phyloP scores from a whole-genome alignment of 106 monocot species.

The Vanilla planifolia region DNA sequence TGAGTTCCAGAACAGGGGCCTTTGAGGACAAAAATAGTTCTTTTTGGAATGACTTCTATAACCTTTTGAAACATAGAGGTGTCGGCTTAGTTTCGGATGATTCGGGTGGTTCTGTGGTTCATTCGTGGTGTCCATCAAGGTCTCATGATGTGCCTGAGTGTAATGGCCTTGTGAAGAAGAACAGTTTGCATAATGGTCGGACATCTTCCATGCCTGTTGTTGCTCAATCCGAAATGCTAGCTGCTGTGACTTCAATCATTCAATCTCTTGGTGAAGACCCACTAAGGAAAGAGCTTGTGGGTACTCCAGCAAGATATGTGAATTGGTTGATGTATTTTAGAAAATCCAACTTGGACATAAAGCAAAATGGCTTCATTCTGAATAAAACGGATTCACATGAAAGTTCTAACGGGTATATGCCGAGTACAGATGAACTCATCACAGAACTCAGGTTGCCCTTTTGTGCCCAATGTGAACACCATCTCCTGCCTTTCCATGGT shows the following conservation, averaged over 20 bases:
- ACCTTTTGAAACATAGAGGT: constrained; percentile 59
- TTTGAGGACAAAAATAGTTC: constrained; percentile 38
- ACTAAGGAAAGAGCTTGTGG: constrained; percentile 57
- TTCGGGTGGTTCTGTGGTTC: background rate
- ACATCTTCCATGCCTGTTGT: constrained; percentile 17
- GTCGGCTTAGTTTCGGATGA: constrained; percentile 18
- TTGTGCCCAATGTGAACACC: constrained; percentile 91
- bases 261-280: constrained; percentile 75
- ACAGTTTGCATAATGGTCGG: too few species aligned
- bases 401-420: constrained; percentile 1
- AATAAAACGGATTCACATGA: background rate
- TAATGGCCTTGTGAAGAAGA: too few species aligned
- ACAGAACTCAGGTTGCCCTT: constrained; percentile 71
- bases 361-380: constrained; percentile 27
- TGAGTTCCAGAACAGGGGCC: constrained; percentile 54
- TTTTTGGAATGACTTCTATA: constrained; percentile 49
- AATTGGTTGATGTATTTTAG: constrained; percentile 89
- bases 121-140: constrained; percentile 68
- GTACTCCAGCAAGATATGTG: constrained; percentile 75
- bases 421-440: constrained; percentile 11
- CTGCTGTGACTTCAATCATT: constrained; percentile 52
- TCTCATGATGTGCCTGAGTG: constrained; percentile 21
- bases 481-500: constrained; percentile 87
- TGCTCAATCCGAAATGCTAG: constrained; percentile 44
- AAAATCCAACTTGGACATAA: constrained; percentile 42